These are phyloP conservation scores for Paxillus rubicundulus DNA, from an alignment of 768 basidiomycete genomes.

Conservation along the genomic window DNA sequence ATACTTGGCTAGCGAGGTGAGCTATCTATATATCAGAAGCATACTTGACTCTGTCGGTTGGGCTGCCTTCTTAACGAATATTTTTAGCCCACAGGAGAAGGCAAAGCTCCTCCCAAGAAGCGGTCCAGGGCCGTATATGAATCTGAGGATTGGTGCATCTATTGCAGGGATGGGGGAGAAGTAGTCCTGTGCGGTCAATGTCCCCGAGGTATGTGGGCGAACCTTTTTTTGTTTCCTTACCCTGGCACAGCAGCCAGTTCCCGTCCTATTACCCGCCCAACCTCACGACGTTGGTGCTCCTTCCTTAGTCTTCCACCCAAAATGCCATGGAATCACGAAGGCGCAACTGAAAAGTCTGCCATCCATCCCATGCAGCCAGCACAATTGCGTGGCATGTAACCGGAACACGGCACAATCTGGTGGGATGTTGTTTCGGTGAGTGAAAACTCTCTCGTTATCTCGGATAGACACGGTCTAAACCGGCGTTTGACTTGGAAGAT, in stretches of 20 bases:
- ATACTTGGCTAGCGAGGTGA: conserved; percentile 29
- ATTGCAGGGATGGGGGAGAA: conserved; percentile 59
- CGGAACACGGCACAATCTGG: conserved; percentile 47
- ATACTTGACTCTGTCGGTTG: background rate
- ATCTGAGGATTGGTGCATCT: conserved; percentile 57
- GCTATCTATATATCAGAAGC: conserved; percentile 23
- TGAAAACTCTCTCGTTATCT: background rate
- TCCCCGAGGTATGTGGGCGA: conserved; percentile 47
- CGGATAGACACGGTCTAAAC: background rate
- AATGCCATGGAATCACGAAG: conserved; percentile 42
- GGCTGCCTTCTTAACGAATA: conserved; percentile 5
- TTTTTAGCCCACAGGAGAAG: conserved; percentile 12
- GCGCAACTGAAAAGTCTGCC: conserved; percentile 28
- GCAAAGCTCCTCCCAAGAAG: conserved; percentile 28
- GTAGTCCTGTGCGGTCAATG: conserved; percentile 47
- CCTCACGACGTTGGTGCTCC: background rate
- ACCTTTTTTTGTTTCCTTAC: background rate
- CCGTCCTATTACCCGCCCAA: conserved; percentile 2
- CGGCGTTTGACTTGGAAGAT: conserved; percentile 32
- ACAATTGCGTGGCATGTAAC: conserved; percentile 44
- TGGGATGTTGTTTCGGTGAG: conserved; percentile 58
- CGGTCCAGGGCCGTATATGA: conserved; percentile 39
- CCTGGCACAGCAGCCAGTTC: background rate
- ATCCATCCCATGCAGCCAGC: conserved; percentile 45
- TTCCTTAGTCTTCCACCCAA: conserved; percentile 49